Evolutionary conservation across 441 rosid genomes (phyloP).

Genomic region (Eutrema salsugineum): DNA sequence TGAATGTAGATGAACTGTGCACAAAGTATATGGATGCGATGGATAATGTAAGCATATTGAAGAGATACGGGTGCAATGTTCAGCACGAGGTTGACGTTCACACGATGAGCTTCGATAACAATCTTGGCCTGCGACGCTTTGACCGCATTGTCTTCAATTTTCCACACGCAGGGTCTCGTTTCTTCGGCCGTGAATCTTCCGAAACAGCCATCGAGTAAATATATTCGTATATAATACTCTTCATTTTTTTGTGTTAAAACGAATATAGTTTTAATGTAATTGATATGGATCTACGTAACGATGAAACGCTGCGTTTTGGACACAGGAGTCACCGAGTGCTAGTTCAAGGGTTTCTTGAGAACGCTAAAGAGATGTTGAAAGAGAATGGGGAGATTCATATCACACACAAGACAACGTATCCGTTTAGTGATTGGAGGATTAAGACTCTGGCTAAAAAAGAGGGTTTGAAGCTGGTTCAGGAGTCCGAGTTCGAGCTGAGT

Average conservation of each 20-base stretch:
- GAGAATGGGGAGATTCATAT: slow-evolving; percentile 33
- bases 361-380: slow-evolving; percentile 29
- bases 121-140: slow-evolving; percentile 11
- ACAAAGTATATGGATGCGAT: slow-evolving; percentile 19
- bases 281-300: not conserved
- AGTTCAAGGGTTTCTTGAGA: slow-evolving; percentile 32
- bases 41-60: slow-evolving; percentile 25
- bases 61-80: slow-evolving; percentile 30
- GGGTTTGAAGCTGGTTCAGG: slow-evolving; percentile 13
- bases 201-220: slow-evolving; percentile 11
- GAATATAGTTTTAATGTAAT: not conserved
- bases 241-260: not conserved
- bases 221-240: not conserved
- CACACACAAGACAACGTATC: slow-evolving; percentile 34
- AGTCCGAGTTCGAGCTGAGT: slow-evolving; percentile 1
- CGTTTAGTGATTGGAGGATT: slow-evolving; percentile 28
- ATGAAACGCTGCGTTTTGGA: not conserved
- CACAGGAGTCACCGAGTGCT: slow-evolving; percentile 29
- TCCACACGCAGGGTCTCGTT: slow-evolving; percentile 44
- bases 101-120: slow-evolving; percentile 36
- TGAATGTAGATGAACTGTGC: slow-evolving; percentile 11
- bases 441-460: slow-evolving; percentile 11
- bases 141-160: slow-evolving; percentile 51
- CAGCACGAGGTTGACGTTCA: slow-evolving; percentile 42
- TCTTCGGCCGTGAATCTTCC: slow-evolving; percentile 27